Evolutionary conservation across 2,329 filamentous ascomycete species (phyloP).

Genomic region (Aspergillus niger): DNA sequence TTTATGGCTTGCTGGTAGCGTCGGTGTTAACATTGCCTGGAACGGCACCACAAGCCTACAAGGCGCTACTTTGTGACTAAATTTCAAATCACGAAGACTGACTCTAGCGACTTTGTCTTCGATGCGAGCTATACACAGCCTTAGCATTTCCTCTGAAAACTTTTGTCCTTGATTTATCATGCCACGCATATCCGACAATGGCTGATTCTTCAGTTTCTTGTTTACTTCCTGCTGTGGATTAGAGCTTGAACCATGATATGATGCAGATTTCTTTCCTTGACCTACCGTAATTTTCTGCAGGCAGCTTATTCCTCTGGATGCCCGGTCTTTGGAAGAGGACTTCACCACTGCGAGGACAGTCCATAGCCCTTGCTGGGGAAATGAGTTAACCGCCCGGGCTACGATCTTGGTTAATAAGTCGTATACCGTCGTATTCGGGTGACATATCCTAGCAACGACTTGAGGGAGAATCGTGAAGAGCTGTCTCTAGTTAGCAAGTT

Average conservation of each 20-base stretch:
- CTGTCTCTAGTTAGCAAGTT: slow-evolving; percentile 27
- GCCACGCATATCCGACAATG: slow-evolving; percentile 62
- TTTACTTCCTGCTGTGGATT: slow-evolving; percentile 47
- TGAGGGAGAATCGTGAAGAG: slow-evolving; percentile 74
- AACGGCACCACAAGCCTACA: slow-evolving; percentile 86
- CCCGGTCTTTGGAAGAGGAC: slow-evolving; percentile 71
- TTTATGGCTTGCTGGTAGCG: slow-evolving; percentile 71
- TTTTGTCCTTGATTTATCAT: slow-evolving; percentile 79
- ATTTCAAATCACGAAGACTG: slow-evolving; percentile 77
- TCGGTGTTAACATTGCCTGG: slow-evolving; percentile 79
- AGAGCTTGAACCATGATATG: slow-evolving; percentile 12
- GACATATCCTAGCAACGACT: slow-evolving; percentile 92
- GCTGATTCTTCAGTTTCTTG: slow-evolving; percentile 50
- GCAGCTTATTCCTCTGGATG: slow-evolving; percentile 52
- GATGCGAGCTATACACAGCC: slow-evolving; percentile 78
- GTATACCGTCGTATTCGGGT: slow-evolving; percentile 77
- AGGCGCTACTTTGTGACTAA: slow-evolving; percentile 80
- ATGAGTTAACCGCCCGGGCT: slow-evolving; percentile 77
- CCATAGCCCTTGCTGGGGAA: slow-evolving; percentile 92
- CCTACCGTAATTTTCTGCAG: slow-evolving; percentile 45
- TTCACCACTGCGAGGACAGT: slow-evolving; percentile 84
- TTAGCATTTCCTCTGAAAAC: slow-evolving; percentile 77
- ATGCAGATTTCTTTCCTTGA: background rate
- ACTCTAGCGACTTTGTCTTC: slow-evolving; percentile 69
- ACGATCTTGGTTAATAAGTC: slow-evolving; percentile 77